Evolutionary conservation across 257 asterid species (phyloP).

Genomic region (Mitragyna speciosa): DNA sequence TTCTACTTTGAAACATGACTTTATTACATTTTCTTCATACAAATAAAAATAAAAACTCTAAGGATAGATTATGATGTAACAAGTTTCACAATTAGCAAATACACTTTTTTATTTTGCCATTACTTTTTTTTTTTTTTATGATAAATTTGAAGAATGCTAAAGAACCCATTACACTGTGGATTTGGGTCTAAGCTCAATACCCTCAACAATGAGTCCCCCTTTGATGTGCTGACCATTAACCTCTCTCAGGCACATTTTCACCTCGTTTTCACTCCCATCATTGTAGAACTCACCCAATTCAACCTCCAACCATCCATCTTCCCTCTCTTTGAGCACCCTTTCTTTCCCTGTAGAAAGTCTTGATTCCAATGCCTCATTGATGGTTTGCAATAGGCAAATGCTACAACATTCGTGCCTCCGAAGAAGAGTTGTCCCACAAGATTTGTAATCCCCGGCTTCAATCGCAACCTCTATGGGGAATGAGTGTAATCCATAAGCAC

Average conservation of each 20-base stretch:
- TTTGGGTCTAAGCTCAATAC: slow-evolving; percentile 79
- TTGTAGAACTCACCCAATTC: slow-evolving; percentile 68
- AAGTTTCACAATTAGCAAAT: no score
- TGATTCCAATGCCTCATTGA: slow-evolving; percentile 4
- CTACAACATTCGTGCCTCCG: slow-evolving; percentile 19
- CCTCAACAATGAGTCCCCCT: slow-evolving; percentile 73
- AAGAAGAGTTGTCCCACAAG: slow-evolving; percentile 19
- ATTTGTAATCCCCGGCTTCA: slow-evolving; percentile 35
- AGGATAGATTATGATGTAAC: no score
- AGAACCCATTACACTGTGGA: no score
- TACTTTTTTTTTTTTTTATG: no score
- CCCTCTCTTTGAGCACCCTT: slow-evolving; percentile 31
- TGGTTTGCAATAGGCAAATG: background rate
- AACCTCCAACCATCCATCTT: slow-evolving; percentile 75
- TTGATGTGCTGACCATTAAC: slow-evolving; percentile 61
- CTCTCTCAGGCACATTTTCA: slow-evolving; percentile 61
- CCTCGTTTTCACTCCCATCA: slow-evolving; percentile 40
- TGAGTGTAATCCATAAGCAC: slow-evolving; percentile 60
- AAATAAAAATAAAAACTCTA: no score
- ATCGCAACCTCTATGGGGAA: slow-evolving; percentile 46
- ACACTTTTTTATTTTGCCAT: no score
- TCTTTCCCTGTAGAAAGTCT: slow-evolving; percentile 20
- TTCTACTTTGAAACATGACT: no score
- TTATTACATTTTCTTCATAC: no score
- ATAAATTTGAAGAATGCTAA: no score